Evolutionary conservation across 257 asterid species (phyloP).

Genomic region (Thymus quinquecostatus): DNA sequence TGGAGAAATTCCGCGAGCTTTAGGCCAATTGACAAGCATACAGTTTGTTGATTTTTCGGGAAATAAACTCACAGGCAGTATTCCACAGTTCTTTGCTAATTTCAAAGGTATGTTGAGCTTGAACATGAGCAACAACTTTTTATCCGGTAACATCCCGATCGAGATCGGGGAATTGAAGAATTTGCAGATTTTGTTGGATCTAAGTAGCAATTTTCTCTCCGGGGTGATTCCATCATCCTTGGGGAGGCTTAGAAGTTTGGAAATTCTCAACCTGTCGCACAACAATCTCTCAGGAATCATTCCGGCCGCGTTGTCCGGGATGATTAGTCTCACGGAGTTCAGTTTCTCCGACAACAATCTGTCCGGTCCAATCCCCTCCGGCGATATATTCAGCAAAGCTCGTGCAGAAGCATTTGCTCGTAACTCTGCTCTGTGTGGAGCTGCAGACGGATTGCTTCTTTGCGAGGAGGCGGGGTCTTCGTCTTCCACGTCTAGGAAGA

Average conservation of each 20-base stretch:
- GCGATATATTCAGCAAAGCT: constrained; percentile 44
- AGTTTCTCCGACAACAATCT: constrained; percentile 69
- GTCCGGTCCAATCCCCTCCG: constrained; percentile 64
- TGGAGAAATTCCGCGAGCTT: constrained; percentile 56
- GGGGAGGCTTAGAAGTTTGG: constrained; percentile 52
- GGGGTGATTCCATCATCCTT: constrained; percentile 63
- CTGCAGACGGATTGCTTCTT: constrained; percentile 53
- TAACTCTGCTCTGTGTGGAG: constrained; percentile 71
- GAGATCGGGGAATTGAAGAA: constrained; percentile 55
- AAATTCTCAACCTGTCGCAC: constrained; percentile 64
- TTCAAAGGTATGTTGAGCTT: constrained; percentile 44
- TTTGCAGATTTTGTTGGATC: constrained; percentile 58
- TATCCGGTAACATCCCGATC: constrained; percentile 64
- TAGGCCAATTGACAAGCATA: constrained; percentile 50
- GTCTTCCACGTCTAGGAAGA: constrained; percentile 33
- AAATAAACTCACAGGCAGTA: constrained; percentile 52
- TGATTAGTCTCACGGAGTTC: constrained; percentile 56
- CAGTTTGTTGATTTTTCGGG: constrained; percentile 61
- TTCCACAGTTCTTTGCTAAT: constrained; percentile 53
- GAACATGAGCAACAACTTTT: constrained; percentile 53
- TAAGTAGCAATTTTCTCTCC: constrained; percentile 57
- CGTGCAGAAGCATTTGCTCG: constrained; percentile 47
- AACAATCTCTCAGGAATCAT: constrained; percentile 67
- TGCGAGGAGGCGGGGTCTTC: constrained; percentile 40
- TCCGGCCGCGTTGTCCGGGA: constrained; percentile 55